Evolutionary conservation across 2,329 filamentous ascomycete species (phyloP).

Genomic region (Dryadomyces quercus-mongolicae): DNA sequence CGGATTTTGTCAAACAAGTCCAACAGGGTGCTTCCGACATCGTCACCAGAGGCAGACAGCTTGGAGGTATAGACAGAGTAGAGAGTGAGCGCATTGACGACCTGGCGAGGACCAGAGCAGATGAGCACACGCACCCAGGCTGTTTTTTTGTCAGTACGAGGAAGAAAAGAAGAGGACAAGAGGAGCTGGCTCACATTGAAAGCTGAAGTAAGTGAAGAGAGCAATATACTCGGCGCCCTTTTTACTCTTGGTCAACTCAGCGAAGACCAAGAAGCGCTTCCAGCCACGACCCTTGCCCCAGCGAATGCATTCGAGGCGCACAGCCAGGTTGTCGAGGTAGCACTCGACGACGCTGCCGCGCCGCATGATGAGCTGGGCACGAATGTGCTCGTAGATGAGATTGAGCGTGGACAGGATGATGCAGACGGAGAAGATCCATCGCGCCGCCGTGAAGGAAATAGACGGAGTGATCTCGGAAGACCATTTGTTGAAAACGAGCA

Average conservation of each 20-base stretch:
- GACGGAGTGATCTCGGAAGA: slow-evolving; percentile 69
- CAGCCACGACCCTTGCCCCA: slow-evolving; percentile 65
- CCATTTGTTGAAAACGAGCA: slow-evolving; percentile 83
- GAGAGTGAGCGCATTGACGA: slow-evolving; percentile 79
- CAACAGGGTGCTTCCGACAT: slow-evolving; percentile 50
- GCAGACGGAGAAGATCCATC: slow-evolving; percentile 90
- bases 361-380: slow-evolving; percentile 68
- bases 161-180: background rate
- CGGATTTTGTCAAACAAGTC: slow-evolving; percentile 79
- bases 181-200: slow-evolving; percentile 38
- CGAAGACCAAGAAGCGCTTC: slow-evolving; percentile 84
- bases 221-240: slow-evolving; percentile 86
- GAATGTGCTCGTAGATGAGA: slow-evolving; percentile 65
- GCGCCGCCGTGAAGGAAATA: slow-evolving; percentile 68
- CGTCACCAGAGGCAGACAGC: slow-evolving; percentile 45
- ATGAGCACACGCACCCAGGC: slow-evolving; percentile 82
- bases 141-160: slow-evolving; percentile 20
- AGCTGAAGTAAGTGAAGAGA: slow-evolving; percentile 77
- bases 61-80: slow-evolving; percentile 71
- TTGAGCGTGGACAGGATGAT: slow-evolving; percentile 87
- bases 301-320: slow-evolving; percentile 73
- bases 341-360: slow-evolving; percentile 81
- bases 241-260: slow-evolving; percentile 79
- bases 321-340: slow-evolving; percentile 80
- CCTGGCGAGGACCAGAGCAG: slow-evolving; percentile 85